These are phyloP conservation scores for Furcasterigmium sp. DNA, from an alignment of 2,329 filamentous ascomycete genomes.

Conservation along the genomic window DNA sequence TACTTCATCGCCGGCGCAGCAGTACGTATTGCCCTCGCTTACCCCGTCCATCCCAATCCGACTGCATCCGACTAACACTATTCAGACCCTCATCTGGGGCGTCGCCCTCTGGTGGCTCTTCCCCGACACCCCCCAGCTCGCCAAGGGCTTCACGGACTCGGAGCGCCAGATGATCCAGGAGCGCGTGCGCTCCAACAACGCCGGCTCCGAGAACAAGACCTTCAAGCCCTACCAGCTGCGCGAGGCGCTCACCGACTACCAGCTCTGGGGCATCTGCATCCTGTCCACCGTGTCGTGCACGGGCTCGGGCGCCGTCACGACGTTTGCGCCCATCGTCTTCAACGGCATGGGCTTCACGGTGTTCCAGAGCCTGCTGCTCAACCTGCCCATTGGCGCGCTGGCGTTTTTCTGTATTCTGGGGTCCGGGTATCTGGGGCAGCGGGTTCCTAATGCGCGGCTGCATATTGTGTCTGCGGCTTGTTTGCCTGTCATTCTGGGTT, in stretches of 20 bases:
- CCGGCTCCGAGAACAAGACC: constrained; percentile 18
- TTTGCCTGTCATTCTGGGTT: constrained; percentile 22
- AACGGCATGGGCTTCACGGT: constrained; percentile 27
- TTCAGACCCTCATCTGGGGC: constrained; percentile 10
- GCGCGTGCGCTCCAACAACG: constrained; percentile 21
- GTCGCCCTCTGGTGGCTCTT: constrained; percentile 19
- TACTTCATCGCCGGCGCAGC: constrained; percentile 26
- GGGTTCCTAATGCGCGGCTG: constrained; percentile 15
- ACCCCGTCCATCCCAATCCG: too few species aligned
- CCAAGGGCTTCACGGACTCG: constrained; percentile 21
- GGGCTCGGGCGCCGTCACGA: constrained; percentile 21
- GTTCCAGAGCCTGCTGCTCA: constrained; percentile 25
- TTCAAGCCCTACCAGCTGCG: constrained; percentile 20
- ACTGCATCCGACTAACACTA: background rate
- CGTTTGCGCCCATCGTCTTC: constrained; percentile 25
- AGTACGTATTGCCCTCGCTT: background rate
- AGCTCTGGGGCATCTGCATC: constrained; percentile 22
- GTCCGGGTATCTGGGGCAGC: constrained; percentile 20
- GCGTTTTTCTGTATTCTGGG: constrained; percentile 23
- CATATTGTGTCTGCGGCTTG: constrained; percentile 19
- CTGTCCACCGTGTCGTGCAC: constrained; percentile 22
- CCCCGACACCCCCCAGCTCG: constrained; percentile 20
- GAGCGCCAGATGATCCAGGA: constrained; percentile 18
- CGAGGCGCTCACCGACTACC: constrained; percentile 20
- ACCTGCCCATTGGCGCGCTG: constrained; percentile 24